Percentiles rank a stretch among this genome's conserved stretches.
These are phyloP conservation scores for Naganishia kalamii DNA, from an alignment of 768 basidiomycete genomes.

Conservation along the genomic window DNA sequence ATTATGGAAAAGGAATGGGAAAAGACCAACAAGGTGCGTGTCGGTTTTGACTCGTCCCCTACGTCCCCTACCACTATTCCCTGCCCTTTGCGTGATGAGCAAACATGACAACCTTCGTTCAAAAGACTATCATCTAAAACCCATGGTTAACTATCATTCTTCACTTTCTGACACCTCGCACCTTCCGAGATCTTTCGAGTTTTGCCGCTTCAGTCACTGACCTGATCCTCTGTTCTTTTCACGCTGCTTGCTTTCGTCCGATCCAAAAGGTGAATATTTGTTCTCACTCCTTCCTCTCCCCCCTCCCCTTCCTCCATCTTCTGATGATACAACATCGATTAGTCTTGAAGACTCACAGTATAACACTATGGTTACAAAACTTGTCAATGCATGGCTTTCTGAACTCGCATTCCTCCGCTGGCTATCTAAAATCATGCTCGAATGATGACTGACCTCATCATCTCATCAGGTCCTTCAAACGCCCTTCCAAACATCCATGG, in stretches of 20 bases:
- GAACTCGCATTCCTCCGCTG: slow-evolving; percentile 27
- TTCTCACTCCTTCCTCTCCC: slow-evolving; percentile 28
- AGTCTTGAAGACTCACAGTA: slow-evolving; percentile 54
- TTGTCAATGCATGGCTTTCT: slow-evolving; percentile 49
- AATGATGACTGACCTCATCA: not conserved
- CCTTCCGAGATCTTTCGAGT: not conserved
- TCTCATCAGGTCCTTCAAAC: slow-evolving; percentile 58
- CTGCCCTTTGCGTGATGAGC: slow-evolving; percentile 35
- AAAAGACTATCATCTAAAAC: slow-evolving; percentile 39
- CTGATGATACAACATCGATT: slow-evolving; percentile 73
- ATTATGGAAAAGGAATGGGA: slow-evolving; percentile 37
- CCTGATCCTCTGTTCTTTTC: not conserved
- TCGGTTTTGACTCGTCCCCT: not conserved
- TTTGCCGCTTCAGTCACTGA: not conserved
- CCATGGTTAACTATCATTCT: slow-evolving; percentile 44
- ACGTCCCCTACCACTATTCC: not conserved
- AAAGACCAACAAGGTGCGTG: slow-evolving; percentile 36
- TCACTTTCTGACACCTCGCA: slow-evolving; percentile 43
- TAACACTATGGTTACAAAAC: slow-evolving; percentile 45
- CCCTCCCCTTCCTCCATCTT: slow-evolving; percentile 42
- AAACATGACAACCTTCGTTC: slow-evolving; percentile 48
- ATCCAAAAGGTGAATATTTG: slow-evolving; percentile 51
- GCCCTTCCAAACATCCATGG: slow-evolving; percentile 76
- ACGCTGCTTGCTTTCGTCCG: not conserved
- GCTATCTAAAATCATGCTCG: not conserved